These are phyloP conservation scores for Coprinopsis marcescibilis DNA, from an alignment of 768 basidiomycete genomes.

Conservation along the genomic window DNA sequence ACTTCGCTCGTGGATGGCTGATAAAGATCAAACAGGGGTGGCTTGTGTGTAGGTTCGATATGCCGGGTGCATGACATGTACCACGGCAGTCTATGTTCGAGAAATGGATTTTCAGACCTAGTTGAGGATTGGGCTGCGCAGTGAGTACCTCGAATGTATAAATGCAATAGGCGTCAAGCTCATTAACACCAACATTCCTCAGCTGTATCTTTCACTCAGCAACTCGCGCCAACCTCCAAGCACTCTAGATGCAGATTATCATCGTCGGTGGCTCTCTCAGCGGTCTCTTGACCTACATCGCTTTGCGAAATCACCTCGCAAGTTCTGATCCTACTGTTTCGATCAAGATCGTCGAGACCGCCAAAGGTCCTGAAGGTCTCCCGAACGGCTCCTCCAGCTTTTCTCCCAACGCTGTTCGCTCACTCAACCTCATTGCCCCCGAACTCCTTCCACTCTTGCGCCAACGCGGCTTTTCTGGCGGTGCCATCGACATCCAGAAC, in stretches of 20 bases:
- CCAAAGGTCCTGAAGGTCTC: conserved; percentile 13
- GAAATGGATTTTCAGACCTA: no score
- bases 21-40: no score
- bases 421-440: conserved; percentile 25
- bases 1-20: no score
- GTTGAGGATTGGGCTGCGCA: no score
- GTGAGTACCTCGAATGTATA: no score
- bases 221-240: no score
- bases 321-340: conserved; percentile 15
- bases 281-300: conserved; percentile 27
- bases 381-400: conserved; percentile 22
- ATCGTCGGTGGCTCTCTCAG: conserved; percentile 31
- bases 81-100: no score
- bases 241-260: conserved; percentile 32
- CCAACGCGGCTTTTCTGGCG: conserved; percentile 20
- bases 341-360: conserved; percentile 27
- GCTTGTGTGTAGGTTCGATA: no score
- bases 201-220: no score
- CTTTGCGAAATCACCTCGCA: conserved; percentile 28
- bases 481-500: conserved; percentile 26
- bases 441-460: conserved; percentile 26
- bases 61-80: no score
- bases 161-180: no score
- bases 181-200: no score
- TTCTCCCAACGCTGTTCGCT: conserved; percentile 34